Evolutionary conservation across 495 filamentous ascomycete species (phyloP).

Genomic region (Thermochaetoides thermophila): DNA sequence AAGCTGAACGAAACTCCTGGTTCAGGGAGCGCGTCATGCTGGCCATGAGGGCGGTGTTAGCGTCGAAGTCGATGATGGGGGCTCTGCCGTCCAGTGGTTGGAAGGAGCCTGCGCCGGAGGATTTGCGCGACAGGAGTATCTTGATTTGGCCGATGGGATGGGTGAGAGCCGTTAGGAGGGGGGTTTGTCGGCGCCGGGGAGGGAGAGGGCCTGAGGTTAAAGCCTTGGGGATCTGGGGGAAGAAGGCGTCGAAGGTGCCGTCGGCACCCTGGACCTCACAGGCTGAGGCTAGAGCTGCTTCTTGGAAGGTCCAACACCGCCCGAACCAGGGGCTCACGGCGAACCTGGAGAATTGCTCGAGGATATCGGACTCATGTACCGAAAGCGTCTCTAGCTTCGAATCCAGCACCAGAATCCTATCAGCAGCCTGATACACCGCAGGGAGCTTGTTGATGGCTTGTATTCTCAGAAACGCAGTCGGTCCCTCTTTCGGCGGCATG

Average conservation of each 20-base stretch:
- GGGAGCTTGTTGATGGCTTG: conserved; percentile 12
- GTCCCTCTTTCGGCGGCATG: conserved; percentile 7
- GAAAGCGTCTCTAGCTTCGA: conserved; percentile 7
- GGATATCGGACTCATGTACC: conserved; percentile 4
- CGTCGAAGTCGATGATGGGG: no score
- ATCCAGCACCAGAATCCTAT: conserved; percentile 12
- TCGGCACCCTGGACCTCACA: conserved; percentile 14
- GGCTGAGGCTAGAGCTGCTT: conserved; percentile 6
- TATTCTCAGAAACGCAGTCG: conserved; percentile 1
- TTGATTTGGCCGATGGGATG: conserved; percentile 2
- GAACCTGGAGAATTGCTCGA: conserved; percentile 10
- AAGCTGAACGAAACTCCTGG: conserved; percentile 7
- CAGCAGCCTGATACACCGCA: conserved; percentile 12
- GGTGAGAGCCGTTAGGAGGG: conserved; percentile 1
- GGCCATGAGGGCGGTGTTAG: conserved; percentile 1
- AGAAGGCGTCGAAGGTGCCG: conserved; percentile 10
- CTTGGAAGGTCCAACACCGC: conserved; percentile 12
- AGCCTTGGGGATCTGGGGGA: conserved; percentile 1
- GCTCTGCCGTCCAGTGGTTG: conserved; percentile 1
- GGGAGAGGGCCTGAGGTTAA: background rate
- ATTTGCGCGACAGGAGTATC: background rate
- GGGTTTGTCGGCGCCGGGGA: background rate
- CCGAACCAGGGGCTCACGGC: conserved; percentile 11
- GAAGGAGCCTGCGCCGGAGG: background rate
- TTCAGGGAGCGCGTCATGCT: conserved; percentile 6